Conservation (phyloP, 306 rosid species). For the Inga oerstediana region DNA sequence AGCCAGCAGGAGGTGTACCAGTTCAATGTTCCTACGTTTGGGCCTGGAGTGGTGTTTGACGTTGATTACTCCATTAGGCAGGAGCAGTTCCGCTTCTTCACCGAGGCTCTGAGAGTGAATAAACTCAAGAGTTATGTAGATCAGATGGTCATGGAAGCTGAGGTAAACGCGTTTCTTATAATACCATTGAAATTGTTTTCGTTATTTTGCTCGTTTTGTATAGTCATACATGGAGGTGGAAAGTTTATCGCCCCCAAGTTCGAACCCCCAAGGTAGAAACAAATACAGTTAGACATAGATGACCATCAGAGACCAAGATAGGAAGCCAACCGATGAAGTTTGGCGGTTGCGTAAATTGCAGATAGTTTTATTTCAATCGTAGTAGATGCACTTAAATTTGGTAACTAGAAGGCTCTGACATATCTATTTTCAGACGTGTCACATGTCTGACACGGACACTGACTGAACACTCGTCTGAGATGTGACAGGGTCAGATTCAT, state of each 20-base stretch:
- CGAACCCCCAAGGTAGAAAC: too few relatives aligned
- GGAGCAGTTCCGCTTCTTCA: slow-evolving; percentile 95
- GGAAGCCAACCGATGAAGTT: not conserved
- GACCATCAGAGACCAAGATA: not conserved
- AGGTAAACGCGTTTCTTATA: slow-evolving; percentile 42
- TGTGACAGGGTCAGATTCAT: not conserved
- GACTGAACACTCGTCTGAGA: not conserved
- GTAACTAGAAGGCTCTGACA: not conserved
- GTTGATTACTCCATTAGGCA: slow-evolving; percentile 88
- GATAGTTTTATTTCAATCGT: not conserved
- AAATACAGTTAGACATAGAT: too few relatives aligned
- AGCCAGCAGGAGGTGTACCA: slow-evolving; percentile 96
- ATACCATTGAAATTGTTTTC: not conserved
- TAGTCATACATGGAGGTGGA: too few relatives aligned
- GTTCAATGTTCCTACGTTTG: slow-evolving; percentile 96
- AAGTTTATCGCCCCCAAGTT: too few relatives aligned
- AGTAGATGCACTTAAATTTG: slow-evolving; percentile 30
- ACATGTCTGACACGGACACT: not conserved
- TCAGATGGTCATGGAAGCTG: slow-evolving; percentile 92
- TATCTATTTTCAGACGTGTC: not conserved
- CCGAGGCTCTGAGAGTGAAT: slow-evolving; percentile 82
- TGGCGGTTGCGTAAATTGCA: not conserved
- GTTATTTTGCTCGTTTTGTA: not conserved
- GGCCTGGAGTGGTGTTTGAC: slow-evolving; percentile 95
- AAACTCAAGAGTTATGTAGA: slow-evolving; percentile 86